Conservation (phyloP, 441 rosid genomes). For the Populus hybrid region DNA sequence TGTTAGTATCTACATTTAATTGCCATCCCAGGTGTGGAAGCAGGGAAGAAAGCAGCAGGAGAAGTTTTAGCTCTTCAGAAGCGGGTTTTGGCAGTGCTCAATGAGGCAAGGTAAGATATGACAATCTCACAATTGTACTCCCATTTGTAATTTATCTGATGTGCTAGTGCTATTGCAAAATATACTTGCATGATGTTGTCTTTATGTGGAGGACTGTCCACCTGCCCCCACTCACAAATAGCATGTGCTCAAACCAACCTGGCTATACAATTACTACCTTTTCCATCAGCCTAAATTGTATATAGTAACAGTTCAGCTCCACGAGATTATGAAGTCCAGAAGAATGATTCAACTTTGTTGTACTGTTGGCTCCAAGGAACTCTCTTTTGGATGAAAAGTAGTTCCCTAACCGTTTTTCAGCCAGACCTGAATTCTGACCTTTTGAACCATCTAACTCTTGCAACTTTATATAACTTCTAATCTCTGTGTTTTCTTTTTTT, state of each 20-base stretch:
- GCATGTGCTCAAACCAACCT: background rate
- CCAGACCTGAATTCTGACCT: background rate
- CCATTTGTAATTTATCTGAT: background rate
- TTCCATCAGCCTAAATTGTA: background rate
- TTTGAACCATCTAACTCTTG: background rate
- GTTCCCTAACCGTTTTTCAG: background rate
- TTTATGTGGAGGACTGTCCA: background rate
- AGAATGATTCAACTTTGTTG: background rate
- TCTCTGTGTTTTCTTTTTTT: background rate
- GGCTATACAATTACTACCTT: background rate
- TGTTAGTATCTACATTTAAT: background rate
- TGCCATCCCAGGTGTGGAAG: constrained; percentile 75
- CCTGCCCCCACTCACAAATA: background rate
- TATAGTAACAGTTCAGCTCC: background rate
- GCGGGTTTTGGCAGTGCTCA: constrained; percentile 85
- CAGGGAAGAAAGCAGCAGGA: constrained; percentile 96
- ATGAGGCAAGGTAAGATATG: constrained; percentile 57
- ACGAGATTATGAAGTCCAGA: background rate
- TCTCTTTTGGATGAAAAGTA: background rate
- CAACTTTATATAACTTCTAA: background rate
- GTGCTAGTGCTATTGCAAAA: background rate
- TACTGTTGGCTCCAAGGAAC: background rate
- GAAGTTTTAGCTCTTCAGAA: constrained; percentile 93
- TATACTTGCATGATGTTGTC: background rate
- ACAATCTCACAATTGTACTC: constrained; percentile 2